phyloP scores from a whole-genome alignment of 1,139 yeast species.

The Hanseniaspora sp. region DNA sequence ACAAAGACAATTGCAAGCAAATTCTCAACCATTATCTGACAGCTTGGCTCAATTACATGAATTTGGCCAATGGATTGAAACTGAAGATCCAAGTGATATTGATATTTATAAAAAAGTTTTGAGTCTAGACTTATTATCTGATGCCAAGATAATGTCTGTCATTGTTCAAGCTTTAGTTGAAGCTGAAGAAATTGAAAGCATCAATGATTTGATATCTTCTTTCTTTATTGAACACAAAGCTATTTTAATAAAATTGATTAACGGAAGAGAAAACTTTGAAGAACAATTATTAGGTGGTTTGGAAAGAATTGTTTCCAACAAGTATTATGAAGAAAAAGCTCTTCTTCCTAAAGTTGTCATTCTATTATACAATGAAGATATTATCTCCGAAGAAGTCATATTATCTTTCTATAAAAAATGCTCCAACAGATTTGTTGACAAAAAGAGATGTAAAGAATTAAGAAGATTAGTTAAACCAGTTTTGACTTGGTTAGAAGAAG shows the following conservation, averaged over 20 bases:
- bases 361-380: constrained; percentile 69
- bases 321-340: constrained; percentile 64
- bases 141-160: constrained; percentile 76
- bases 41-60: constrained; percentile 44
- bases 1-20: constrained; percentile 72
- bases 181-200: constrained; percentile 56
- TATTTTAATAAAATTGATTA: constrained; percentile 64
- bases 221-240: constrained; percentile 74
- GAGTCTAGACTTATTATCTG: constrained; percentile 62
- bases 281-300: constrained; percentile 89
- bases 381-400: constrained; percentile 72
- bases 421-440: constrained; percentile 86
- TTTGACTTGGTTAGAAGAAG: constrained; percentile 86
- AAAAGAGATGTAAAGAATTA: constrained; percentile 83
- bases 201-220: constrained; percentile 23
- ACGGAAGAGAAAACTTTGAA: constrained; percentile 51
- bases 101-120: constrained; percentile 84
- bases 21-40: constrained; percentile 34
- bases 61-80: constrained; percentile 83
- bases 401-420: constrained; percentile 83
- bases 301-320: constrained; percentile 82
- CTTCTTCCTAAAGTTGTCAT: constrained; percentile 71
- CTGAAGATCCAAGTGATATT: constrained; percentile 63
- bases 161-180: constrained; percentile 75
- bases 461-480: constrained; percentile 95